Evolutionary conservation across 345 rosid genomes (phyloP), one percentile per base, ranked within the genome.

Genomic region (Ceriops zippeliana): DNA sequence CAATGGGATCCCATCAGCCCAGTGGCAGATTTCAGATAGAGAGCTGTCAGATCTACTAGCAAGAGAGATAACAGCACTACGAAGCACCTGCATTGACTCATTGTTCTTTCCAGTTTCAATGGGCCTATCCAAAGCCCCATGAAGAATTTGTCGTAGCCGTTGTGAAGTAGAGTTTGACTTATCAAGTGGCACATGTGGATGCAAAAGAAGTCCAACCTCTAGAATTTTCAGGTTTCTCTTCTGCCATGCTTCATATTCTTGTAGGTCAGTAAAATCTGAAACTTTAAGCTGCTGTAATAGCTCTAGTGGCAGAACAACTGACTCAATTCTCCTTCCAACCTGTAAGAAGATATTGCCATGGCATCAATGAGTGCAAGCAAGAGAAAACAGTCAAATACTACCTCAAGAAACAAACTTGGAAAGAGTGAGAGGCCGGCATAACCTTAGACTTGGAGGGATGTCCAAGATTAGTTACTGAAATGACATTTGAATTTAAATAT

Each of bases 1-100:
- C 32, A 95, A 78, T 0, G 98, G 98, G 74, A 82, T 80, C 24
- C 98, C 99, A 81, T 95, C 99, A 70, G 99, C 99, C 99, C 99
- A 95, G 58, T 95, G 99, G 75, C 93, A 87, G 17, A 87, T 76
- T 28, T 95, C 99, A 22, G 84, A 69, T 46, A 80, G 58, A 70
- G 96, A 88, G 28, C 96, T 96, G 64, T 89, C 98, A 65, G 96
- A 90, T 82, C 96, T 87, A 58, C 79, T 83, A 51, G 96, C 96
- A 54, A 91, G 96, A 78, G 96, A 82, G 80, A 77, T 82, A 52
- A 86, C 96, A 59, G 96, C 86, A 46, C 91, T 85, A 10, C 99
- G 89, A 73, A 95, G 96, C 72, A 85, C 86, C 66, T 95, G 98
- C 99, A 95, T 87, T 13, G 93, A 81, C 83, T 95, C 99, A 60